phyloP scores from a whole-genome alignment of 805 yeast genomes.

The Allodekkera sacchari region DNA sequence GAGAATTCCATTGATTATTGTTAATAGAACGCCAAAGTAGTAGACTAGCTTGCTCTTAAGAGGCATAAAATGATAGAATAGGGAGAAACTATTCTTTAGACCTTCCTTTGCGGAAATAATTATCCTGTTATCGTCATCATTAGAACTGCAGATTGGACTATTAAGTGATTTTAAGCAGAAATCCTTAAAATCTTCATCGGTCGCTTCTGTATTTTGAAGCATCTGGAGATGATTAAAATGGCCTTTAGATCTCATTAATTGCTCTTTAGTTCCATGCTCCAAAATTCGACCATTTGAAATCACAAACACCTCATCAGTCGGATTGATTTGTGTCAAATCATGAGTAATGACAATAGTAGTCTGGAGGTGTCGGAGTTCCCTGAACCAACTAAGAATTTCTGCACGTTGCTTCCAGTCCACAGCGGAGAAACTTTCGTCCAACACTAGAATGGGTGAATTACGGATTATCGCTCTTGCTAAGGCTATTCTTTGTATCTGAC shows the following conservation, averaged over 20 bases:
- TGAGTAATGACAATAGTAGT: slow-evolving; percentile 84
- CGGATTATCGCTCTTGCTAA: slow-evolving; percentile 75
- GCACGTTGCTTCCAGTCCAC: slow-evolving; percentile 49
- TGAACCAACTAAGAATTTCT: slow-evolving; percentile 40
- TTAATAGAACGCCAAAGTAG: slow-evolving; percentile 44
- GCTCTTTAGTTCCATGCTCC: slow-evolving; percentile 33
- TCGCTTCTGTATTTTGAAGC: no score
- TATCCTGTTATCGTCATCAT: not conserved
- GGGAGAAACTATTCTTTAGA: not conserved
- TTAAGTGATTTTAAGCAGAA: no score
- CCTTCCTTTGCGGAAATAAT: not conserved
- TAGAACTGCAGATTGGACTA: no score
- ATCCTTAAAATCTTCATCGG: no score
- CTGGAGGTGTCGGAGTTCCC: slow-evolving; percentile 51
- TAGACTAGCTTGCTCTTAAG: slow-evolving; percentile 10
- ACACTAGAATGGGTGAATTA: slow-evolving; percentile 64
- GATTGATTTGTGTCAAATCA: slow-evolving; percentile 49
- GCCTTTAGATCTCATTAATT: slow-evolving; percentile 18
- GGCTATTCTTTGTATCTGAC: slow-evolving; percentile 80
- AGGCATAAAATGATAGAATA: slow-evolving; percentile 2
- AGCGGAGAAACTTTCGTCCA: slow-evolving; percentile 86
- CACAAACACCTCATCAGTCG: slow-evolving; percentile 49
- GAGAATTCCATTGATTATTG: slow-evolving; percentile 51
- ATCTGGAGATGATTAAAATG: slow-evolving; percentile 4
- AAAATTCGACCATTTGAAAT: slow-evolving; percentile 52